Evolutionary conservation across 208 protist genomes (phyloP), one percentile per base, ranked within the genome.

Genomic region (Leptomonas pyrrhocoris): DNA sequence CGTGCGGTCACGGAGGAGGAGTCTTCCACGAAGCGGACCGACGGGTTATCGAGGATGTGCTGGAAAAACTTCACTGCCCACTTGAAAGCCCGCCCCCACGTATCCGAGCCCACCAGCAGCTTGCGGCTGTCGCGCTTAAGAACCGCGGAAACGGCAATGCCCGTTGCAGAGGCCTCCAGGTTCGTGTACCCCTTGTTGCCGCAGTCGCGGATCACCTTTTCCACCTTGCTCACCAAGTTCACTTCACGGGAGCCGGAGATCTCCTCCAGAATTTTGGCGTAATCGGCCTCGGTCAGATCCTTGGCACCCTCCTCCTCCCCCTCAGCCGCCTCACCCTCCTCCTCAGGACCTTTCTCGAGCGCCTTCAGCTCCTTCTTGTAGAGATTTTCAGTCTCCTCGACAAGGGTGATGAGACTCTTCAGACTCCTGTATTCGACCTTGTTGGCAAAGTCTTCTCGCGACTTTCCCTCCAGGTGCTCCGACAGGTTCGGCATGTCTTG

Each of bases 91-190:
- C 77, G 80, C 45, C 63, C 83, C 86, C 86, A 92, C 46, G 72
- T 84, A 15, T 76, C 54, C 21, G 79, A 73, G n/a, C 75, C 63
- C 40, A 86, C 79, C 56, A 84, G 75, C 66, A 80, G 74, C 42
- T 79, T 74, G 28, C 73, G 68, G 42, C 70, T 82, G 65, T 87
- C 80, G 43, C 83, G 84, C 40, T 83, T 80, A 23, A 89, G 63
- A 21, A 84, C 61, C 19, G 77, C 69, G 36, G 73, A 77, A 8
- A 75, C 81, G 21, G 78, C 55, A 49, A 88, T 83, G 31, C 72
- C 85, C 45, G 86, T 78, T 30, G 85, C 80, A 0, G 83, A 88
- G 28, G 86, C 81, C 50, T 82, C 75, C 43, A 85, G 73, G n/a
- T 77, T 76, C 2, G 56, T 66, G 68, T 68, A 90, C 3, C 78